phyloP scores from a whole-genome alignment of 2,329 filamentous ascomycete genomes.

The Curvularia hawaiiensis region DNA sequence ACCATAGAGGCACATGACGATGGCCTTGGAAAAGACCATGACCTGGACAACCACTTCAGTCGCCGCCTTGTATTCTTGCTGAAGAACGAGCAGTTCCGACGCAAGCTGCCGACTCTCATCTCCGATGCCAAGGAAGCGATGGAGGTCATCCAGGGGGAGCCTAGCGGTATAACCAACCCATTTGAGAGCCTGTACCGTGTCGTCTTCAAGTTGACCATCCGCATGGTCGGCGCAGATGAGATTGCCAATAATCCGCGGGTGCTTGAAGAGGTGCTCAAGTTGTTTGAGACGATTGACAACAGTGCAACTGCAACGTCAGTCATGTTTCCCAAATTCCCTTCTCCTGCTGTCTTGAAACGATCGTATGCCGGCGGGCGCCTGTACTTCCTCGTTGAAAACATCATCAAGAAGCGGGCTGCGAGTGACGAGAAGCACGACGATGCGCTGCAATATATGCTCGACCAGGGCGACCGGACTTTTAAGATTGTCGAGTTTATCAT shows the following conservation, averaged over 20 bases:
- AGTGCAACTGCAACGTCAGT: constrained; percentile 52
- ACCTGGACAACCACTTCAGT: constrained; percentile 28
- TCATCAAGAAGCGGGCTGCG: constrained; percentile 54
- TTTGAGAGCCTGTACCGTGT: constrained; percentile 60
- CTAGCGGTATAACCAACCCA: constrained; percentile 54
- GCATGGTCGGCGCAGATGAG: constrained; percentile 59
- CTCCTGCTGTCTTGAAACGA: constrained; percentile 51
- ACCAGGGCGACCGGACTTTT: constrained; percentile 54
- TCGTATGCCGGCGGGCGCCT: constrained; percentile 54
- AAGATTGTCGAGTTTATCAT: constrained; percentile 58
- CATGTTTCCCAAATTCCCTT: constrained; percentile 61
- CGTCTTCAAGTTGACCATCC: constrained; percentile 63
- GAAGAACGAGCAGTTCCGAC: constrained; percentile 36
- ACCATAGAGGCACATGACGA: constrained; percentile 16
- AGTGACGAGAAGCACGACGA: constrained; percentile 54
- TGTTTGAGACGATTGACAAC: constrained; percentile 56
- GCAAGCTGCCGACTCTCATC: constrained; percentile 51
- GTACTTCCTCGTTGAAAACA: constrained; percentile 55
- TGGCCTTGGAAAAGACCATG: constrained; percentile 17
- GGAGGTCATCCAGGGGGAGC: constrained; percentile 44
- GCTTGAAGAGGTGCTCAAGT: constrained; percentile 50
- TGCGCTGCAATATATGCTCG: constrained; percentile 59
- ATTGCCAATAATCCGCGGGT: constrained; percentile 56
- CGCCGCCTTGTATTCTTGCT: constrained; percentile 28
- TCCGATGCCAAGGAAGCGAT: constrained; percentile 48